These are phyloP conservation scores for Paramecium sexaurelia DNA, from an alignment of 73 alveolate species.

Conservation along the genomic window DNA sequence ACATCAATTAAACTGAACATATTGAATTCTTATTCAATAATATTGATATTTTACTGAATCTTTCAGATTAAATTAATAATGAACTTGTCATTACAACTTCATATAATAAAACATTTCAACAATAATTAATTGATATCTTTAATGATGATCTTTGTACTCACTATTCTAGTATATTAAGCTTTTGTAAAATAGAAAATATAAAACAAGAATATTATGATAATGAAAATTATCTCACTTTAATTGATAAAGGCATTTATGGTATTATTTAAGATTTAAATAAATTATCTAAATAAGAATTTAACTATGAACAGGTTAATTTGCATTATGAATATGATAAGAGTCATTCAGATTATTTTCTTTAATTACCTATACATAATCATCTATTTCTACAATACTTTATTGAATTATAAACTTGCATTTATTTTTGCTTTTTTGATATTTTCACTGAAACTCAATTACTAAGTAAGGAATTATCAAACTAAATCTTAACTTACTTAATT, in stretches of 20 bases:
- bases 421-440: not conserved
- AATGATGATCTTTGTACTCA: not conserved
- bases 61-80: not conserved
- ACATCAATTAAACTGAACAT: not conserved
- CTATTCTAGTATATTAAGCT: not conserved
- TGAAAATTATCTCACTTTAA: not conserved
- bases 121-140: not conserved
- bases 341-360: not conserved
- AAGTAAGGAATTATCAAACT: not conserved
- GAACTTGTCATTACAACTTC: not conserved
- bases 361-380: not conserved
- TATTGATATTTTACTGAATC: not conserved
- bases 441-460: not conserved
- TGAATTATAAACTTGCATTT: not conserved
- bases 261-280: not conserved
- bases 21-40: not conserved
- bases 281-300: not conserved
- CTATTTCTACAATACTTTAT: not conserved
- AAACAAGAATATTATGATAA: not conserved
- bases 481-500: not conserved
- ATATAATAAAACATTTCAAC: not conserved
- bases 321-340: not conserved
- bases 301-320: not conserved
- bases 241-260: not conserved
- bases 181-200: not conserved